These are phyloP conservation scores for Aspergillus arachidicola DNA, from an alignment of 2,329 filamentous ascomycete species.

Conservation along the genomic window DNA sequence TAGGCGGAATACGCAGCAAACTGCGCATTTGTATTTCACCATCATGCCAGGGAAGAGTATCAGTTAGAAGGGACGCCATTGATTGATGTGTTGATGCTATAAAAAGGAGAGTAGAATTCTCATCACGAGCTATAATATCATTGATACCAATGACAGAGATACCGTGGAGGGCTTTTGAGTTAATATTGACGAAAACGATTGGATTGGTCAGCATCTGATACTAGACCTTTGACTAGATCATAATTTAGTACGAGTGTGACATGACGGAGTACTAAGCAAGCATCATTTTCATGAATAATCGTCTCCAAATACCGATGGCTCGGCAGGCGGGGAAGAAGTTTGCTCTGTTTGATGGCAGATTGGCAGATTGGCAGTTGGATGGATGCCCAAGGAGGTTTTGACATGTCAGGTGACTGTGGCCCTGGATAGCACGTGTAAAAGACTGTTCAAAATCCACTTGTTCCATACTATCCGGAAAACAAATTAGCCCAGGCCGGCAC, in stretches of 20 bases:
- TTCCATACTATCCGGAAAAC: background rate
- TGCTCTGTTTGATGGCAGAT: background rate
- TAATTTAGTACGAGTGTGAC: background rate
- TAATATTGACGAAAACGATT: background rate
- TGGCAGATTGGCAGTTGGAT: background rate
- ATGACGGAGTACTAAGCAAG: background rate
- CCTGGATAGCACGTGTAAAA: background rate
- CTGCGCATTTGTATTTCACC: constrained; percentile 69
- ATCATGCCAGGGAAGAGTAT: constrained; percentile 55
- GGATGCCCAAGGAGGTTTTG: background rate
- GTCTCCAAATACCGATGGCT: background rate
- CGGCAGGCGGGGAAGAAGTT: background rate
- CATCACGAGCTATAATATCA: background rate
- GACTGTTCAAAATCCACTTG: background rate
- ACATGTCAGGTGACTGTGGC: background rate
- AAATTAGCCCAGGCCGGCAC: background rate
- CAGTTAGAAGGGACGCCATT: constrained; percentile 28
- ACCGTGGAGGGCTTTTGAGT: background rate
- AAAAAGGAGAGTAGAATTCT: background rate
- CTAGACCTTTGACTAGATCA: background rate
- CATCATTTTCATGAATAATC: background rate
- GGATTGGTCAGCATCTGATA: background rate
- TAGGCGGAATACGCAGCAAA: constrained; percentile 63
- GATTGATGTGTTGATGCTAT: background rate
- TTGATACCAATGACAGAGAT: background rate